phyloP scores from a whole-genome alignment of 2,329 filamentous ascomycete species.

The Fusarium bactridioides region DNA sequence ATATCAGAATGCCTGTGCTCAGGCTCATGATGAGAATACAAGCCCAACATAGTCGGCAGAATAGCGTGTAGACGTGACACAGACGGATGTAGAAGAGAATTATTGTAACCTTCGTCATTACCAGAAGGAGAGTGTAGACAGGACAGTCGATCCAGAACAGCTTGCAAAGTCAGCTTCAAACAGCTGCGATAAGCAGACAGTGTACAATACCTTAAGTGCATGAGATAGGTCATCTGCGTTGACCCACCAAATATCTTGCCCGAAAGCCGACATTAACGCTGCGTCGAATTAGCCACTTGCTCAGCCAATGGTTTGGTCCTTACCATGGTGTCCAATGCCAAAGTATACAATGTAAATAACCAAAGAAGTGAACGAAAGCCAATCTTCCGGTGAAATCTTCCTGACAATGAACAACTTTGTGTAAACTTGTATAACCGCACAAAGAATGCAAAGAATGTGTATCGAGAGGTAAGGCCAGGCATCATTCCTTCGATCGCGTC shows the following conservation, averaged over 20 bases:
- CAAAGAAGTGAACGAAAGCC: neutral
- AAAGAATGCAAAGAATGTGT: constrained; percentile 1
- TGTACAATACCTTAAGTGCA: neutral
- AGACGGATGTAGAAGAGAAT: constrained; percentile 8
- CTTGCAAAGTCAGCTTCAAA: accelerated
- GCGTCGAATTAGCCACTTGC: too few relatives aligned
- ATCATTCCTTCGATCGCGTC: neutral
- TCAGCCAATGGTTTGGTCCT: too few relatives aligned
- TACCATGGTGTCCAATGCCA: constrained; percentile 17
- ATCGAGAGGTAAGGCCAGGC: constrained; percentile 14
- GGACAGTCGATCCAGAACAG: constrained; percentile 12
- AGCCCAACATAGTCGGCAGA: constrained; percentile 5
- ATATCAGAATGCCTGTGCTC: neutral
- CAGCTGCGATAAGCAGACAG: accelerated
- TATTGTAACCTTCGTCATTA: constrained; percentile 7
- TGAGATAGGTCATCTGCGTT: neutral
- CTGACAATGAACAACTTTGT: constrained; percentile 2
- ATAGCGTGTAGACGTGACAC: constrained; percentile 1
- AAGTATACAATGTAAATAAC: neutral
- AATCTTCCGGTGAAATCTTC: constrained; percentile 7
- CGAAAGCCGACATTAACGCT: constrained; percentile 12
- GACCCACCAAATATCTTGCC: constrained; percentile 12
- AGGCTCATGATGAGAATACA: neutral
- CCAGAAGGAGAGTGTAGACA: neutral
- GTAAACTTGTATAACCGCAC: constrained; percentile 2